Base-by-base conservation (phyloP, 1,284 basidiomycete species). In the Fistulinella cinereoalba region DNA sequence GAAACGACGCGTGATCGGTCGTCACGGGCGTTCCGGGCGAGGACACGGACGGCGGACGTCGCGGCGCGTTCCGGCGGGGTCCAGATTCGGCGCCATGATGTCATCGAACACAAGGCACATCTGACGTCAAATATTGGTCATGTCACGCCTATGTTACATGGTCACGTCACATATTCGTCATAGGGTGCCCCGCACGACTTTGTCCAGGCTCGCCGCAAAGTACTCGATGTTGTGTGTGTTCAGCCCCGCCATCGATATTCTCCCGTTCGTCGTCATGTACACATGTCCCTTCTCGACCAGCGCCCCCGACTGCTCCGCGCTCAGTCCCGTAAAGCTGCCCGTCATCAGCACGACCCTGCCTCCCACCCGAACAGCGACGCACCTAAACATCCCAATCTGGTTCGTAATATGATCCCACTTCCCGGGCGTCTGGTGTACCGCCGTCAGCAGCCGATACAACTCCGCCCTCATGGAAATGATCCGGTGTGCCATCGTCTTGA, bases 381-480 rank as follows among this genome's bases (percentile, higher is more conserved):
- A 88, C 88, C 85, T 90, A 73, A 92, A 92, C 92, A 92, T 92
- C 49, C 92, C 92, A 66, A 95, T 95, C 75, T 96, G 92, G 48
- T 81, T 79, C 57, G 85, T 73, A 60, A 97, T 91, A 68, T 98
- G 94, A 18, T 84, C 79, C 96, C 96, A 99, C 54, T 77, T 81
- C 1, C 92, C 92, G 0, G 96, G 95, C 41, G 96, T 98, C 71
- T 92, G 80, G 61, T 92, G 72, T 69, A 91, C 83, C 55, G 91
- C 80, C 19, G 85, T 89, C 64, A 99, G 68, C 55, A 92, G 66
- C 46, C 81, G 75, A 71, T 81, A 79, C 54, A 99, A 75, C 71
- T 89, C 81, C 60, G 85, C 76, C 34, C 96, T 83, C 83, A 97
- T 97, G 47, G 80, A 79, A 57, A 94, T 93, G 63, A 99, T 93